These are phyloP conservation scores for Ilyonectria destructans DNA, from an alignment of 2,329 filamentous ascomycete genomes.

Conservation along the genomic window DNA sequence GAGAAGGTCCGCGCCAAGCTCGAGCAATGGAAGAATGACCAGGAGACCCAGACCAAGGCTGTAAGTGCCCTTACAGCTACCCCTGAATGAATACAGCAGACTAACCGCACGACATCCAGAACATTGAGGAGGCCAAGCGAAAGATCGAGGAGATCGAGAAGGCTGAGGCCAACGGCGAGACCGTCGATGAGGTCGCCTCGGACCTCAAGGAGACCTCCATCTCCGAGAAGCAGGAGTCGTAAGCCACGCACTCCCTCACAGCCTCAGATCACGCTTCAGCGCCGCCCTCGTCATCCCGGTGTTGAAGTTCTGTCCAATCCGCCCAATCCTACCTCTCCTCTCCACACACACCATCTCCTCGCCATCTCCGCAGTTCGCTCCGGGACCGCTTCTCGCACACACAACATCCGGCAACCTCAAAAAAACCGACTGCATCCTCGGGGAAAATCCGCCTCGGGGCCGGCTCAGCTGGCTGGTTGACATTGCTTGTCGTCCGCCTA, in stretches of 20 bases:
- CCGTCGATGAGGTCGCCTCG: slow-evolving; percentile 69
- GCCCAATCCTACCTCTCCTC: slow-evolving; percentile 16
- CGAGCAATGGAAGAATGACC: slow-evolving; percentile 91
- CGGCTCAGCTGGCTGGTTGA: slow-evolving; percentile 1
- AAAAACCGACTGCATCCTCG: slow-evolving; percentile 16
- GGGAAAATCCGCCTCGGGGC: slow-evolving; percentile 16
- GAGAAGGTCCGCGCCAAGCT: slow-evolving; percentile 97
- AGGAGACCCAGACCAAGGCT: slow-evolving; percentile 90
- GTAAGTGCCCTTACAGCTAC: slow-evolving; percentile 69
- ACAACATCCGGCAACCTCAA: slow-evolving; percentile 27
- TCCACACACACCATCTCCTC: slow-evolving; percentile 20
- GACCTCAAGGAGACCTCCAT: slow-evolving; percentile 68
- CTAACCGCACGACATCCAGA: slow-evolving; percentile 70
- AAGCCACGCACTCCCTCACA: slow-evolving; percentile 37
- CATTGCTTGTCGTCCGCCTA: slow-evolving; percentile 25
- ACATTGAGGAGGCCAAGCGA: slow-evolving; percentile 96
- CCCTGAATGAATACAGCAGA: slow-evolving; percentile 24
- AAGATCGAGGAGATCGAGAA: slow-evolving; percentile 91
- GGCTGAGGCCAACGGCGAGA: slow-evolving; percentile 66
- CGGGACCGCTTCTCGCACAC: slow-evolving; percentile 25
- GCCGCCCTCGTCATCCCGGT: slow-evolving; percentile 19
- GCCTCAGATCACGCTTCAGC: slow-evolving; percentile 8
- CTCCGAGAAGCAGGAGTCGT: slow-evolving; percentile 68
- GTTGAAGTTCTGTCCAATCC: slow-evolving; percentile 21
- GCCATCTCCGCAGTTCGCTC: slow-evolving; percentile 27